Conservation (phyloP, 129 eudicot species). For the Calendula officinalis region DNA sequence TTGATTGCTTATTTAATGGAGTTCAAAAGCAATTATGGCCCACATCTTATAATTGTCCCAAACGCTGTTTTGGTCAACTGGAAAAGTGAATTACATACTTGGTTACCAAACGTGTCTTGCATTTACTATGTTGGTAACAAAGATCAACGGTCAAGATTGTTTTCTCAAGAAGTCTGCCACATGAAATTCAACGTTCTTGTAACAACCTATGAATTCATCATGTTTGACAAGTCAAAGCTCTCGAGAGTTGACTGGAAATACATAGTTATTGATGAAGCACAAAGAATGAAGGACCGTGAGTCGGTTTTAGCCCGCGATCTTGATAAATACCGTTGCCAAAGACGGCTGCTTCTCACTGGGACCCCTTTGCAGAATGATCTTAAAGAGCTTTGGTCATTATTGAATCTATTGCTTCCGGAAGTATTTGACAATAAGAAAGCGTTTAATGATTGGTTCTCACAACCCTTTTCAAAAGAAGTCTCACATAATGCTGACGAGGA, state of each 20-base stretch:
- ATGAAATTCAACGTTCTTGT: conserved; percentile 97
- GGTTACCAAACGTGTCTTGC: conserved; percentile 96
- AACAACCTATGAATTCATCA: conserved; percentile 94
- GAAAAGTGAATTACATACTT: conserved; percentile 95
- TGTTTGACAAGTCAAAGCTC: conserved; percentile 88
- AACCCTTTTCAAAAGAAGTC: conserved; percentile 91
- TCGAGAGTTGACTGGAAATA: conserved; percentile 97
- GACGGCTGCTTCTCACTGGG: conserved; percentile 95
- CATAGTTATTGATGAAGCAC: conserved; percentile 95
- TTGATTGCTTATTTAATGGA: conserved; percentile 98
- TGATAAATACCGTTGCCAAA: conserved; percentile 95
- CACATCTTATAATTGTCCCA: conserved; percentile 97
- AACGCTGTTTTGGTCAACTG: conserved; percentile 99
- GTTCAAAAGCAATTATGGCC: conserved; percentile 96
- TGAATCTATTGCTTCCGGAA: conserved; percentile 93
- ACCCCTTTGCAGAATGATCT: conserved; percentile 99
- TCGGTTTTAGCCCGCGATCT: conserved; percentile 98
- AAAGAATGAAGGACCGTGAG: conserved; percentile 97
- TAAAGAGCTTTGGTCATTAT: conserved; percentile 94
- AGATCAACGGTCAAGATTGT: conserved; percentile 86
- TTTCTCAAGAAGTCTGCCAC: conserved; percentile 83
- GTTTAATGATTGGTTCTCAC: conserved; percentile 98
- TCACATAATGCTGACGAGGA: conserved; percentile 66
- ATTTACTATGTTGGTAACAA: conserved; percentile 87
- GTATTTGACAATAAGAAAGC: conserved; percentile 96